Evolutionary conservation across 208 protist species (phyloP), one percentile per base, ranked within the genome.

Genomic region (Herpetomonas tarakana): DNA sequence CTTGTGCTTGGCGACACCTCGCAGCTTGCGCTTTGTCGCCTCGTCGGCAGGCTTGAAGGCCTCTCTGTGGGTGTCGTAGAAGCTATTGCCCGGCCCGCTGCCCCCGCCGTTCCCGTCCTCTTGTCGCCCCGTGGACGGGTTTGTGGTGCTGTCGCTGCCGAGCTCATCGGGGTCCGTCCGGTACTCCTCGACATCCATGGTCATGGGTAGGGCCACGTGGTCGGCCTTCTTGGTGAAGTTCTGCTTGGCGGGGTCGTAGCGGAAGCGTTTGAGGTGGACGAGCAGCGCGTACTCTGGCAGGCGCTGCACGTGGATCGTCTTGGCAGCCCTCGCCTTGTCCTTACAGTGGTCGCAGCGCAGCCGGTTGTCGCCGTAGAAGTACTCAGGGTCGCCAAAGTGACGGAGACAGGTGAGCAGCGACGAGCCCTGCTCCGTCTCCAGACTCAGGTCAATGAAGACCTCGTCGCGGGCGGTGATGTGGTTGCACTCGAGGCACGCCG

Each of bases 191-290:
- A 97, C 65, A 45, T 92, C 77, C 58, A 97, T 91, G 57, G 90
- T 80, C 50, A 84, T 78, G 30, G 93, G 89, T 44, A 97, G 80
- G 16, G 90, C 81, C 11, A 97, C 87, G 62, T 95, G 88, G 51
- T 93, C 80, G 22, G 81, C 70, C 41, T 83, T 76, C 63, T 97
- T 97, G 52, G 61, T 77, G 61, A 92, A 88, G 28, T 7, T 62
- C 16, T 81, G 64, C 51, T 62, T 76, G 54, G 75, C 76, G 46
- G 85, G 81, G 45, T 92, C 76, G 71, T 93, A 97, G 28, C 89
- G 89, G 72, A 97, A 97, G 9, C 93, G 80, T 62, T 97, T 97
- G 1, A 97, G 70, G 50, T 97, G 93, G 25, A 97, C 74, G 9
- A 94, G 62, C 14, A 97, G 72, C 11, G 83, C 83, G 49, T 94